Conservation (phyloP, 306 rosid species). For the Trifolium fragiferum region DNA sequence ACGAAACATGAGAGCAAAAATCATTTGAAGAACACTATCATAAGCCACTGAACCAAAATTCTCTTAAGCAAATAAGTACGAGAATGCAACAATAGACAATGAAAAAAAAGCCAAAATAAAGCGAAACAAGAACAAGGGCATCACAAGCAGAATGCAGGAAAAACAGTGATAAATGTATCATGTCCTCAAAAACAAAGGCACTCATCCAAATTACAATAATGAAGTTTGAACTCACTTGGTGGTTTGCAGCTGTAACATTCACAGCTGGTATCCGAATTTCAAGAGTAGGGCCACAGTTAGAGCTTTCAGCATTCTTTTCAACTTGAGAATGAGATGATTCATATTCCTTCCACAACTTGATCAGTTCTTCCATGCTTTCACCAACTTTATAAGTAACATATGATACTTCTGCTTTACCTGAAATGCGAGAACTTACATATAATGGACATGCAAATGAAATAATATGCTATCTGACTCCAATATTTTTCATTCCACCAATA, state of each 20-base stretch:
- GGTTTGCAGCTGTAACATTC: conserved; percentile 89
- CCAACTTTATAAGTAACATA: conserved; percentile 86
- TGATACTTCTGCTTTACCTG: conserved; percentile 82
- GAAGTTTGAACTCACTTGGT: conserved; percentile 71
- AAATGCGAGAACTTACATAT: conserved; percentile 42
- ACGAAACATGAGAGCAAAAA: conserved; percentile 2
- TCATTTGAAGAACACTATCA: conserved; percentile 26
- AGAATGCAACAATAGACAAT: conserved; percentile 32
- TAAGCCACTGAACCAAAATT: conserved; percentile 25
- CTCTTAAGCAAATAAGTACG: conserved; percentile 21
- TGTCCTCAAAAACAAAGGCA: not conserved
- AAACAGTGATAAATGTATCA: conserved; percentile 8
- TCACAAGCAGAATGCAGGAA: conserved; percentile 12
- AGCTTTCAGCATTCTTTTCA: conserved; percentile 68
- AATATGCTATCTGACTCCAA: conserved; percentile 25
- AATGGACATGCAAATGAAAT: conserved; percentile 34
- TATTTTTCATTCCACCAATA: conserved; percentile 15
- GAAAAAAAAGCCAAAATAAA: conserved; percentile 33
- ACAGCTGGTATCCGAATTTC: conserved; percentile 93
- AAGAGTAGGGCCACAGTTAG: conserved; percentile 74
- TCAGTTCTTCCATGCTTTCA: conserved; percentile 93
- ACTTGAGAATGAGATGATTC: conserved; percentile 65
- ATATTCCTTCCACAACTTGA: conserved; percentile 82
- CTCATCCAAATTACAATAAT: conserved; percentile 4
- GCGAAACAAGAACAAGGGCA: conserved; percentile 30